Conservation (phyloP, 2,329 filamentous ascomycete species). For the Fusarium dlaminii region DNA sequence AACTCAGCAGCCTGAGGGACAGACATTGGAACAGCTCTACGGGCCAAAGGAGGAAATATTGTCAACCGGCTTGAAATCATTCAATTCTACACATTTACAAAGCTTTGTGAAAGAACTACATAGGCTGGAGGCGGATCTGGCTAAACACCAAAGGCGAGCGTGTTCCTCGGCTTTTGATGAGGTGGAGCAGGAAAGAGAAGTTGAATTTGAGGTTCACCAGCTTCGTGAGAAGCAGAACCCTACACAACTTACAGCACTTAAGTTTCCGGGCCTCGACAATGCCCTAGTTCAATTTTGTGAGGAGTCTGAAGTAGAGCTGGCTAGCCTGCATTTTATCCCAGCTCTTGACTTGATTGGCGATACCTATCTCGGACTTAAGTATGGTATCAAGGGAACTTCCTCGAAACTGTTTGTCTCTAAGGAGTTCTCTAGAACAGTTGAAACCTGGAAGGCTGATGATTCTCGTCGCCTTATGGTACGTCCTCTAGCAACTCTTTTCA, state of each 20-base stretch:
- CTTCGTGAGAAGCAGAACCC: slow-evolving; percentile 64
- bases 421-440: background rate
- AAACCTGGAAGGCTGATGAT: background rate
- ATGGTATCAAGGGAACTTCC: background rate
- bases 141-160: background rate
- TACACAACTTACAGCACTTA: slow-evolving; percentile 49
- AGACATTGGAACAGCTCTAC: slow-evolving; percentile 68
- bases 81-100: background rate
- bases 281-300: background rate
- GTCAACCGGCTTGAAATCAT: background rate
- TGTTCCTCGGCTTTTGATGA: slow-evolving; percentile 66
- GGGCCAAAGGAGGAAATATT: slow-evolving; percentile 40
- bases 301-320: background rate
- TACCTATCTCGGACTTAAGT: background rate
- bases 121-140: background rate
- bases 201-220: slow-evolving; percentile 66
- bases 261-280: slow-evolving; percentile 56
- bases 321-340: background rate
- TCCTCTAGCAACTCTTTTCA: accelerated
- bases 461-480: background rate
- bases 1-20: slow-evolving; percentile 60
- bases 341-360: background rate
- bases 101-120: background rate
- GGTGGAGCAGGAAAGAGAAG: slow-evolving; percentile 67
- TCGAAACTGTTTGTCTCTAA: background rate